These are phyloP conservation scores for Trichoderma breve DNA, from an alignment of 2,329 filamentous ascomycete genomes.

Conservation along the genomic window DNA sequence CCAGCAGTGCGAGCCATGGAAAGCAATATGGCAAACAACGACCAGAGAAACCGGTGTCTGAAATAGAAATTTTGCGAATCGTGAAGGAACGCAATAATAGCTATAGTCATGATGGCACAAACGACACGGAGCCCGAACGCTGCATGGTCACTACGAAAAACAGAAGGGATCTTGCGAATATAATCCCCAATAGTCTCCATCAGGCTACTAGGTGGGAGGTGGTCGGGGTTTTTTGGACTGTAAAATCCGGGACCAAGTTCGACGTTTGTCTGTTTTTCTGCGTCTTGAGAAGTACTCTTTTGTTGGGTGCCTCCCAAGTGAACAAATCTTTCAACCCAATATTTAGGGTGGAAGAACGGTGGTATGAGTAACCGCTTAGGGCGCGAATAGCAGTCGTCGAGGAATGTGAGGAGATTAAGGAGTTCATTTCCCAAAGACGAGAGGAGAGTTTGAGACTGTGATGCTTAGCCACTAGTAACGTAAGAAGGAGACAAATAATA, in stretches of 20 bases:
- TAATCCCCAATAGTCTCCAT: neutral
- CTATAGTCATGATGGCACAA: neutral
- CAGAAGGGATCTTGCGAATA: neutral
- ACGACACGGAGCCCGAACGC: neutral
- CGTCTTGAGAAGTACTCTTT: neutral
- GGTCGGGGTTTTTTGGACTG: neutral
- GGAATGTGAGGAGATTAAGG: neutral
- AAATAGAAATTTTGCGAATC: neutral
- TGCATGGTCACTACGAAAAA: neutral
- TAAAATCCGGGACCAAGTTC: neutral
- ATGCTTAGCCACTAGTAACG: neutral
- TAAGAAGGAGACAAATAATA: neutral
- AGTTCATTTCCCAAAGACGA: neutral
- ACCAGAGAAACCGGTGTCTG: neutral
- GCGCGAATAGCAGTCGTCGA: neutral
- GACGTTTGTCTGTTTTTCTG: neutral
- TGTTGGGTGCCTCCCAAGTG: neutral
- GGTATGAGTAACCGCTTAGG: neutral
- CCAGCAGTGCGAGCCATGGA: neutral
- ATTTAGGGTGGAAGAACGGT: neutral
- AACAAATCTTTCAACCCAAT: neutral
- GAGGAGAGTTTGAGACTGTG: neutral
- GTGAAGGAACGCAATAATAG: neutral
- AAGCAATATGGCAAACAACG: neutral
- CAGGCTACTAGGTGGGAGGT: neutral